phyloP scores from a whole-genome alignment of 129 eudicot species.

The Centrapalus pauciflorus region DNA sequence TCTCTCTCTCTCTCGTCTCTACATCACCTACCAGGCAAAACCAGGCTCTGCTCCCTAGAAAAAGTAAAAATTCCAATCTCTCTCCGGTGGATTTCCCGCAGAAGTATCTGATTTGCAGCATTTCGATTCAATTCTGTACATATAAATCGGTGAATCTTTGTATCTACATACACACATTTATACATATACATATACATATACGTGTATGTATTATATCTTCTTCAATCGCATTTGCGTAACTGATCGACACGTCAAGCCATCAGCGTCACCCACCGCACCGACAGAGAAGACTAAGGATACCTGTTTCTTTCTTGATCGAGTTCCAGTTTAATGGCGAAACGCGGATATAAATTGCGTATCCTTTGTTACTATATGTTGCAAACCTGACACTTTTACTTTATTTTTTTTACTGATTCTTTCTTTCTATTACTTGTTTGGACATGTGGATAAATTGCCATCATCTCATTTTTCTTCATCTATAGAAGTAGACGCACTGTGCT shows the following conservation, averaged over 20 bases:
- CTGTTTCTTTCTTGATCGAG: slow-evolving; percentile 6
- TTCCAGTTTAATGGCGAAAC: slow-evolving; percentile 46
- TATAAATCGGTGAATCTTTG: neutral
- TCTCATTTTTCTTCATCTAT: neutral
- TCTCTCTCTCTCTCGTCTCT: neutral
- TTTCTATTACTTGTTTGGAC: neutral
- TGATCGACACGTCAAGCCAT: slow-evolving; percentile 4
- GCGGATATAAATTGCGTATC: slow-evolving; percentile 91
- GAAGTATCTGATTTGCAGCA: slow-evolving; percentile 7
- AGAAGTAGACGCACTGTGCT: neutral
- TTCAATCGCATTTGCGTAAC: slow-evolving; percentile 6
- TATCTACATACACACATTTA: slow-evolving; percentile 2
- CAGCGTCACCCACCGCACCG: neutral
- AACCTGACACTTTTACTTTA: neutral
- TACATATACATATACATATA: neutral
- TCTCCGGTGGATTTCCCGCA: slow-evolving; percentile 13
- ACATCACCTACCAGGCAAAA: slow-evolving; percentile 11
- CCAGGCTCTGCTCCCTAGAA: slow-evolving; percentile 16
- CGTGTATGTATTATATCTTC: neutral
- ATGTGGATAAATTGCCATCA: neutral
- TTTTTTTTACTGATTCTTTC: neutral
- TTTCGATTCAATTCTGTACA: neutral
- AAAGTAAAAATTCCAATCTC: slow-evolving; percentile 18
- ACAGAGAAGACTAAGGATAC: neutral
- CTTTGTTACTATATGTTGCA: slow-evolving; percentile 23